Evolutionary conservation across 2,329 filamentous ascomycete species (phyloP).

Genomic region (Neonectria punicea): DNA sequence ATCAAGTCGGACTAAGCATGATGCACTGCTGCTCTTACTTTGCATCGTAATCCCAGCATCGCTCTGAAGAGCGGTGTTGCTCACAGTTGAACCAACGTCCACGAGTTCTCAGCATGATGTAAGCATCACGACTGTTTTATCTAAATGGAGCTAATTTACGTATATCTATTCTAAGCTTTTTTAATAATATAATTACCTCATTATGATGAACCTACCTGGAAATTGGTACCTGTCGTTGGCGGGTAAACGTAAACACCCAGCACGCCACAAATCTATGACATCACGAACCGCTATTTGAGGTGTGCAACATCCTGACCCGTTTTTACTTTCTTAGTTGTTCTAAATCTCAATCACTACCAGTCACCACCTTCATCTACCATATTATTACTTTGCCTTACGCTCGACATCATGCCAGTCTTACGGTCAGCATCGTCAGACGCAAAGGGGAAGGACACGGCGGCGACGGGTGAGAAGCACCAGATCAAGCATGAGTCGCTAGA

Average conservation of each 20-base stretch:
- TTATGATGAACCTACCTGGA: neutral
- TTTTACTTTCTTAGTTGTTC: neutral
- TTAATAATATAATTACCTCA: neutral
- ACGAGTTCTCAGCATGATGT: too few species aligned
- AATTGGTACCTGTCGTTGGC: neutral
- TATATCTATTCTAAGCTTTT: too few species aligned
- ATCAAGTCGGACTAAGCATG: too few species aligned
- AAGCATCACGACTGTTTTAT: too few species aligned
- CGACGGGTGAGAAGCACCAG: slow-evolving; percentile 44
- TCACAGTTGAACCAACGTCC: too few species aligned
- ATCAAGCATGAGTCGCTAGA: slow-evolving; percentile 41
- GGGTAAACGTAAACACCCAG: neutral
- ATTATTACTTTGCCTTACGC: neutral
- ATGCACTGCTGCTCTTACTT: too few species aligned
- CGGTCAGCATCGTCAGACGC: neutral
- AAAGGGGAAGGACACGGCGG: slow-evolving; percentile 21
- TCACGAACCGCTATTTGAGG: neutral
- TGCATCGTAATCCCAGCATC: too few species aligned
- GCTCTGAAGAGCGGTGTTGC: too few species aligned
- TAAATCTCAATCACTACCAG: neutral
- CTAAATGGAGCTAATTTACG: too few species aligned
- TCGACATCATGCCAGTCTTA: neutral
- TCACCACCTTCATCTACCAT: neutral
- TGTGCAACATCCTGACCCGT: neutral
- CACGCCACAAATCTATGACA: slow-evolving; percentile 1